Conservation (phyloP, 345 rosid species). For the Gossypium herbaceum region DNA sequence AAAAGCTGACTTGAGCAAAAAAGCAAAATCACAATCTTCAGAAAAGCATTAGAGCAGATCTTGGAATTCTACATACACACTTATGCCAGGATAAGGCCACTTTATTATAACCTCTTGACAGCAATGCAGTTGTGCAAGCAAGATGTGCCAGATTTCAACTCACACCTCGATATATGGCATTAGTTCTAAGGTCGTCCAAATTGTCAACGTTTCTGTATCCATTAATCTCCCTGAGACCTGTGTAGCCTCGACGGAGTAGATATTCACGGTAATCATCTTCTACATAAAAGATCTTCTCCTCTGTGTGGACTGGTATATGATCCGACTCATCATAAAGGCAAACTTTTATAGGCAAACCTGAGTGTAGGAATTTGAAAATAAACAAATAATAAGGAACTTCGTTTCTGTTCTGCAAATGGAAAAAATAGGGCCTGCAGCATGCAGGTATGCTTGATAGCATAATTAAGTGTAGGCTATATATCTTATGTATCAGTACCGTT, state of each 20-base stretch:
- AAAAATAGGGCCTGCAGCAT: neutral
- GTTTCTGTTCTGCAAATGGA: neutral
- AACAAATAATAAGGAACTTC: neutral
- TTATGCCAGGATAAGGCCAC: neutral
- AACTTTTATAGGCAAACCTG: constrained; percentile 78
- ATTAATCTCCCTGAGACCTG: constrained; percentile 69
- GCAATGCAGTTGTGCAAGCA: neutral
- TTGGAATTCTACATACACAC: constrained; percentile 7
- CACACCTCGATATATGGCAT: constrained; percentile 72
- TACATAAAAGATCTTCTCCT: constrained; percentile 63
- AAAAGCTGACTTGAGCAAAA: neutral
- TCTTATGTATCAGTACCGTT: too few species aligned
- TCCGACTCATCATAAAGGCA: constrained; percentile 82
- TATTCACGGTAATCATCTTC: constrained; percentile 83
- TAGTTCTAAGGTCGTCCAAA: constrained; percentile 89
- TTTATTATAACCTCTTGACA: neutral
- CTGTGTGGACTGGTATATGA: constrained; percentile 73
- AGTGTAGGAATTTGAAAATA: constrained; percentile 1
- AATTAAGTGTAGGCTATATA: neutral
- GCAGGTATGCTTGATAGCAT: neutral
- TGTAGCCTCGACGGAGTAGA: constrained; percentile 66
- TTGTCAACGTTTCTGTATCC: constrained; percentile 73
- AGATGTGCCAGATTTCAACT: constrained; percentile 31
- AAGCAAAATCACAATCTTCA: constrained; percentile 2
- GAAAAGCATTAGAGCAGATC: constrained; percentile 3